A percentile compares a stretch with the other conserved stretches of the same genome.
Conservation (phyloP, 2,329 filamentous ascomycete species). For the Aspergillus sclerotialis region DNA sequence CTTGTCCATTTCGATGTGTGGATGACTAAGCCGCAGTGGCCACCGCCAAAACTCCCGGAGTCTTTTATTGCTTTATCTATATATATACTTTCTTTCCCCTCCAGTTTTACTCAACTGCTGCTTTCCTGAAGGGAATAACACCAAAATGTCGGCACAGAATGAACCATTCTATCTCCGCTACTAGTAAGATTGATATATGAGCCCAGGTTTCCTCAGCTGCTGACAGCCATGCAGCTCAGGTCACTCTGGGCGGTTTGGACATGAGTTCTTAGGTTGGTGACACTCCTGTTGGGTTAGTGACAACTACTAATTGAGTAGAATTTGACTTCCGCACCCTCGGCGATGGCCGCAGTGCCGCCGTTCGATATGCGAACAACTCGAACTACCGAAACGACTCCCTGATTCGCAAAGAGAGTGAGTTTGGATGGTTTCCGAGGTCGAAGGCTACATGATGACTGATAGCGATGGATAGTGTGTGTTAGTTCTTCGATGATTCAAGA, state of each 20-base stretch:
- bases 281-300: slow-evolving; percentile 10
- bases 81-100: not conserved
- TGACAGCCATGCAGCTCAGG: slow-evolving; percentile 64
- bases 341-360: slow-evolving; percentile 86
- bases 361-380: slow-evolving; percentile 97
- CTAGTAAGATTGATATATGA: slow-evolving; percentile 60
- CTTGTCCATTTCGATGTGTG: slow-evolving; percentile 40
- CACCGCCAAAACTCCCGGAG: too few relatives aligned
- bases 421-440: slow-evolving; percentile 1
- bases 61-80: slow-evolving; percentile 9
- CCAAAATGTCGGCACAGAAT: slow-evolving; percentile 57
- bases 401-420: slow-evolving; percentile 97
- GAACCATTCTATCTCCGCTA: slow-evolving; percentile 95
- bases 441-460: slow-evolving; percentile 3
- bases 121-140: slow-evolving; percentile 6
- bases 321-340: slow-evolving; percentile 93
- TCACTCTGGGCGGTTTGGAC: slow-evolving; percentile 93
- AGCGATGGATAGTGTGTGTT: slow-evolving; percentile 70
- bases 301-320: slow-evolving; percentile 50
- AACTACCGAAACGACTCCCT: slow-evolving; percentile 98
- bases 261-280: slow-evolving; percentile 83
- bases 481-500: slow-evolving; percentile 85
- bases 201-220: slow-evolving; percentile 34
- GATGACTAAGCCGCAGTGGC: slow-evolving; percentile 35
- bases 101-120: slow-evolving; percentile 1